Percentiles rank a stretch among this genome's conserved stretches.
Conservation (phyloP, 2,329 filamentous ascomycete species). For the Colletotrichum coccodes region DNA sequence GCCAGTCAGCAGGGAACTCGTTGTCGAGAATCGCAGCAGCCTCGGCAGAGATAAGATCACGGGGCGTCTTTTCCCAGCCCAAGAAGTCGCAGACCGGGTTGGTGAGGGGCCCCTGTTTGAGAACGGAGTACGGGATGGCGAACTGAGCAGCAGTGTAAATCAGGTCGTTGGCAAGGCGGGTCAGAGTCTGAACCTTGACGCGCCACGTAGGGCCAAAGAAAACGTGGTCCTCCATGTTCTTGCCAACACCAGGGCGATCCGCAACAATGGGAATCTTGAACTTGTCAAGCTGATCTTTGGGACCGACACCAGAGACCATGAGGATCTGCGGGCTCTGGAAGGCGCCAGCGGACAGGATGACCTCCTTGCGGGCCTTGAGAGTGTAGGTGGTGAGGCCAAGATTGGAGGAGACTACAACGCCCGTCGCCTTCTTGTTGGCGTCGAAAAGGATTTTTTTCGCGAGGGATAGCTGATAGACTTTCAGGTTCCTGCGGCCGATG, state of each 20-base stretch:
- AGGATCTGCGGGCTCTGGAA: slow-evolving; percentile 81
- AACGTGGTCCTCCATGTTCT: slow-evolving; percentile 84
- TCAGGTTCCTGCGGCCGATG: slow-evolving; percentile 43
- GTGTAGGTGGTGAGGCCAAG: slow-evolving; percentile 30
- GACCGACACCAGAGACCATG: slow-evolving; percentile 64
- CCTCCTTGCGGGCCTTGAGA: slow-evolving; percentile 63
- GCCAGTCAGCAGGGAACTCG: slow-evolving; percentile 24
- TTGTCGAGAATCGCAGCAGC: not conserved
- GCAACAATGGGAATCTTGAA: slow-evolving; percentile 54
- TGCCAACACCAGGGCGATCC: slow-evolving; percentile 77
- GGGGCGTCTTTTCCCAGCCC: slow-evolving; percentile 36
- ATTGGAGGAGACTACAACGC: slow-evolving; percentile 45
- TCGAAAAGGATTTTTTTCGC: slow-evolving; percentile 58
- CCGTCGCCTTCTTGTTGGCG: slow-evolving; percentile 48
- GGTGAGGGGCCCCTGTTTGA: slow-evolving; percentile 34
- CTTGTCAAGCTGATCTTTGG: slow-evolving; percentile 48
- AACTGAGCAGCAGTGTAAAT: slow-evolving; percentile 8
- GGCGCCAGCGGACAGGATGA: slow-evolving; percentile 82
- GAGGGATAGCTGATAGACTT: slow-evolving; percentile 51
- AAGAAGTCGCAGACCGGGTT: slow-evolving; percentile 36
- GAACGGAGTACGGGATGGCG: not conserved
- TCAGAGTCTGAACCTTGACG: slow-evolving; percentile 35
- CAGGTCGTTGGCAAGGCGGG: slow-evolving; percentile 26
- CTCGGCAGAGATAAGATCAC: slow-evolving; percentile 21
- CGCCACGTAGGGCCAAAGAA: slow-evolving; percentile 49